Conservation (phyloP, 306 rosid species). For the Cicer bijugum region DNA sequence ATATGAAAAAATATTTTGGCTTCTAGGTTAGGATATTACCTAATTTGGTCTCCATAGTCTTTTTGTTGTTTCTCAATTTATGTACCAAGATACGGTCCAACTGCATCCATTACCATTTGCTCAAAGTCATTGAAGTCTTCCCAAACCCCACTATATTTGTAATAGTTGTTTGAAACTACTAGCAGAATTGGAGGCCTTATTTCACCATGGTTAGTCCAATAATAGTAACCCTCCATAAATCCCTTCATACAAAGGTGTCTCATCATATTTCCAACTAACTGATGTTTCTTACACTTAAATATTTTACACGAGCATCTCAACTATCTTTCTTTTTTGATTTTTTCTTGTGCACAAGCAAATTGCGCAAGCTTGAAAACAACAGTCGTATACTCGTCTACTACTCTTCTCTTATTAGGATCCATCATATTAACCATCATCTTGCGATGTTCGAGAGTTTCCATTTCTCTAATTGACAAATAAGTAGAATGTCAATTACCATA, state of each 20-base stretch:
- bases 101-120: background rate
- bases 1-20: too few relatives aligned
- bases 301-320: background rate
- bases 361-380: too few relatives aligned
- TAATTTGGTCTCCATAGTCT: background rate
- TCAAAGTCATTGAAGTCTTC: background rate
- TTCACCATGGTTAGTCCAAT: background rate
- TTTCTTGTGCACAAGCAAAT: too few relatives aligned
- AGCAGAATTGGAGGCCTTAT: background rate
- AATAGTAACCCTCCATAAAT: background rate
- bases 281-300: too few relatives aligned
- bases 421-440: too few relatives aligned
- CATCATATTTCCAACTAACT: background rate
- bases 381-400: too few relatives aligned
- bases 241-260: background rate
- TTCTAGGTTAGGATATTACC: background rate
- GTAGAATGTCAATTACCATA: too few relatives aligned
- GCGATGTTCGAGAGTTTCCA: too few relatives aligned
- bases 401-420: too few relatives aligned
- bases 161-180: background rate
- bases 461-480: too few relatives aligned
- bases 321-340: too few relatives aligned
- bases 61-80: background rate
- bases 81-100: background rate
- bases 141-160: background rate